Percentiles rank a stretch among this genome's conserved stretches.
These are phyloP conservation scores for Rostrohypoxylon terebratum DNA, from an alignment of 495 filamentous ascomycete species.

Conservation along the genomic window DNA sequence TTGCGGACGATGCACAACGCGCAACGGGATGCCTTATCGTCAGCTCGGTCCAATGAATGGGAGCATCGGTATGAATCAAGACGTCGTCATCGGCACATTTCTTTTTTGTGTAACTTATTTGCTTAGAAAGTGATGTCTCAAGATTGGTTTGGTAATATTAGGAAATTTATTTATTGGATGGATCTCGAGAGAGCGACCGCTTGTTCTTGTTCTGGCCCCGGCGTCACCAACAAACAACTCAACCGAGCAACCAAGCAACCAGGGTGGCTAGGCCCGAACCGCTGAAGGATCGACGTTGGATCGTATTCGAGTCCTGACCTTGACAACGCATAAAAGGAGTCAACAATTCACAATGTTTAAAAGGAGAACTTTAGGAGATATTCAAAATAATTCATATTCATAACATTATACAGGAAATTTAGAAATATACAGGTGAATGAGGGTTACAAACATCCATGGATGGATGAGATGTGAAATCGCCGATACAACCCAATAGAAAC, in stretches of 20 bases:
- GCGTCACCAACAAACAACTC: slow-evolving; percentile 12
- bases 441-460: background rate
- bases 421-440: background rate
- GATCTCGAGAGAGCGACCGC: background rate
- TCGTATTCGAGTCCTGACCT: slow-evolving; percentile 16
- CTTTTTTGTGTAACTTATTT: slow-evolving; percentile 16
- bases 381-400: background rate
- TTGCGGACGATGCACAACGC: slow-evolving; percentile 2
- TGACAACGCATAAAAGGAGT: slow-evolving; percentile 38
- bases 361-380: slow-evolving; percentile 10
- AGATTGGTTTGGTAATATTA: background rate
- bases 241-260: too few species aligned
- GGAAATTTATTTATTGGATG: slow-evolving; percentile 10
- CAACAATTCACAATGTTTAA: slow-evolving; percentile 18
- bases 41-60: slow-evolving; percentile 11
- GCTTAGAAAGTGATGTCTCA: background rate
- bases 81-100: background rate
- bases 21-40: slow-evolving; percentile 23
- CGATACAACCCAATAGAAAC: slow-evolving; percentile 4
- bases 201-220: slow-evolving; percentile 4
- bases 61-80: slow-evolving; percentile 19
- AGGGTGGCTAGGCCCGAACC: slow-evolving; percentile 15
- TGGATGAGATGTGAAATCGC: background rate
- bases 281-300: slow-evolving; percentile 34
- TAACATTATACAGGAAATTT: background rate